Conservation (phyloP, 1,139 yeast genomes). For the Magnusiomyces suaveolens region DNA sequence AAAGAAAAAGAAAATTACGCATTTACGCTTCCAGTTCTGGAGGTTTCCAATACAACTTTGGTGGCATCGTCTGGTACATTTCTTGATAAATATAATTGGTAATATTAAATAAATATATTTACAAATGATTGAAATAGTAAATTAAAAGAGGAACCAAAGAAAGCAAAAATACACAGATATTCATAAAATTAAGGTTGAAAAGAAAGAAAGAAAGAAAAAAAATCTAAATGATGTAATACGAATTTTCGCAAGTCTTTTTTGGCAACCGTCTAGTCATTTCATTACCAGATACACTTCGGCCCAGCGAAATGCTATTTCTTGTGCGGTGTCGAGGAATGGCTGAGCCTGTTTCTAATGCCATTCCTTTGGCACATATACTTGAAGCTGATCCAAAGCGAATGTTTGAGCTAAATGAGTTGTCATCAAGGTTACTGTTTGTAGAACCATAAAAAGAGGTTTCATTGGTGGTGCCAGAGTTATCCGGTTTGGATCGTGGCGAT, state of each 20-base stretch:
- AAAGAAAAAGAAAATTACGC: no score
- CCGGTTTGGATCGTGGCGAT: neutral
- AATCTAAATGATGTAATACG: slow-evolving; percentile 3
- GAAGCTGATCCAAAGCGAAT: neutral
- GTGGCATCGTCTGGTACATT: no score
- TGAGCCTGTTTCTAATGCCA: neutral
- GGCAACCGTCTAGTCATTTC: neutral
- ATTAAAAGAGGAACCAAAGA: no score
- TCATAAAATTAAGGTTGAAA: neutral
- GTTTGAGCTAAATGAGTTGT: neutral
- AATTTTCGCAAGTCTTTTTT: slow-evolving; percentile 1
- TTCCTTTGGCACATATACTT: neutral
- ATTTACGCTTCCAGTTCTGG: no score
- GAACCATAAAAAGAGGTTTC: neutral
- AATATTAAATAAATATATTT: no score
- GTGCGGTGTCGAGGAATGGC: neutral
- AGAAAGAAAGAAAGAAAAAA: neutral
- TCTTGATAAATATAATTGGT: no score
- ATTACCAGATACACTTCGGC: neutral
- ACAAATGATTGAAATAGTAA: neutral
- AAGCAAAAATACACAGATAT: neutral
- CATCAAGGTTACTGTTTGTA: neutral
- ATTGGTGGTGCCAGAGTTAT: neutral
- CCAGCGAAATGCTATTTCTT: neutral
- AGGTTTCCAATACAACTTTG: no score